These are phyloP conservation scores for Diaporthe vexans DNA, from an alignment of 2,329 filamentous ascomycete species.

Conservation along the genomic window DNA sequence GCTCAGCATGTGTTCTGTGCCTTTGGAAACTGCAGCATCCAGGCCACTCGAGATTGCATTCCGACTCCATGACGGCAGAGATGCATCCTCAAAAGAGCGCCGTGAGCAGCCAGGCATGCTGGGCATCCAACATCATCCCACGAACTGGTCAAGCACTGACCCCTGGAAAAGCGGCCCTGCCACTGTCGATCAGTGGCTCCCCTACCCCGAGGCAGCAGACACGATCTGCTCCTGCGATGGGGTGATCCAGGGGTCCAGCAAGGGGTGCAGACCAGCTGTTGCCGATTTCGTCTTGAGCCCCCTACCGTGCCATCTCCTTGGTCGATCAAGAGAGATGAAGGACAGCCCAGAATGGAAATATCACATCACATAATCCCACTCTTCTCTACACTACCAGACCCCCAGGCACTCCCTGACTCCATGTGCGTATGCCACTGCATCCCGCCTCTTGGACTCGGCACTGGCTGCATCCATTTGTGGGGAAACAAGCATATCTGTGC, in stretches of 20 bases:
- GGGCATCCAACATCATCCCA: neutral
- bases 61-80: no score
- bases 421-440: neutral
- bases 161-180: constrained; percentile 25
- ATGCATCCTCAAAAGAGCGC: neutral
- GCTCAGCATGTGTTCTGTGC: neutral
- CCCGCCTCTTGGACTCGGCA: neutral
- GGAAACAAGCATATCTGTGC: constrained; percentile 36
- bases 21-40: neutral
- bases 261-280: constrained; percentile 16
- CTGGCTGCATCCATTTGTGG: constrained; percentile 30
- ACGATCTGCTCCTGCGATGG: constrained; percentile 22
- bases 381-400: neutral
- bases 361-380: neutral
- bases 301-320: constrained; percentile 21
- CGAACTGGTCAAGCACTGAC: constrained; percentile 18
- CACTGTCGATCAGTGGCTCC: constrained; percentile 28
- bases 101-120: neutral
- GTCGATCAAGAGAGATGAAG: constrained; percentile 29
- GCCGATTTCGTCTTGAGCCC: constrained; percentile 23
- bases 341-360: neutral
- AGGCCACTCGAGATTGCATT: neutral
- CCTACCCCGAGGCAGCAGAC: neutral
- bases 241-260: constrained; percentile 32
- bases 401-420: no score